These are phyloP conservation scores for Sphagnurus paluster DNA, from an alignment of 1,284 basidiomycete species.

Conservation along the genomic window DNA sequence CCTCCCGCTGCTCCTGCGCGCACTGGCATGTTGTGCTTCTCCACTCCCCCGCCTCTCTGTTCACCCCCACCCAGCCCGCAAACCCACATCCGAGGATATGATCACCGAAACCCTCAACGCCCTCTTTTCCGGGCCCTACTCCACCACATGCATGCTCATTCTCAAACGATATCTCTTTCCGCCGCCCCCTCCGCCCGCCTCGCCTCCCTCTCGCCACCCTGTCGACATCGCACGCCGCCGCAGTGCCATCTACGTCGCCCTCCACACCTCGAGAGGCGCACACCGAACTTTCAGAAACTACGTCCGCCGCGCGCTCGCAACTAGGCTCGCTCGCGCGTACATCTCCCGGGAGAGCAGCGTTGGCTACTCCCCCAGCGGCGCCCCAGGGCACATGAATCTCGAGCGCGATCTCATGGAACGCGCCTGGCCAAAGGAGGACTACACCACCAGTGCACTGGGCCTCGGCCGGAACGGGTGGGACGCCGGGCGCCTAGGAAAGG, in stretches of 20 bases:
- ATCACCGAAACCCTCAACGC: conserved; percentile 55
- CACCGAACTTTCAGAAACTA: conserved; percentile 64
- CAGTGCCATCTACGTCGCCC: conserved; percentile 17
- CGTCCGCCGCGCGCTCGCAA: conserved; percentile 58
- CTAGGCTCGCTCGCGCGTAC: conserved; percentile 63
- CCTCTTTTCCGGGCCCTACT: conserved; percentile 64
- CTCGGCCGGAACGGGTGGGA: conserved; percentile 54
- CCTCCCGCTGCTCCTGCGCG: conserved; percentile 70
- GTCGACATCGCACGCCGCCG: neutral
- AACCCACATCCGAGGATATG: conserved; percentile 50
- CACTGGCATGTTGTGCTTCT: conserved; percentile 59
- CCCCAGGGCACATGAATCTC: conserved; percentile 56
- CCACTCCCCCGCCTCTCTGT: conserved; percentile 67
- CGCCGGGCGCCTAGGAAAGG: conserved; percentile 53
- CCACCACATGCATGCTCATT: conserved; percentile 60
- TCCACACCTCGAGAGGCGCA: conserved; percentile 61
- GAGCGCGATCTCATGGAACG: conserved; percentile 64
- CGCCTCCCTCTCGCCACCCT: neutral
- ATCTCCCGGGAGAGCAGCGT: conserved; percentile 54
- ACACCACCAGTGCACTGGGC: conserved; percentile 33
- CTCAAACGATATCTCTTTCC: conserved; percentile 51
- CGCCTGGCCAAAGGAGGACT: conserved; percentile 67
- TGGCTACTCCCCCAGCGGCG: conserved; percentile 58
- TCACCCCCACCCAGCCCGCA: conserved; percentile 33
- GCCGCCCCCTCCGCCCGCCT: conserved; percentile 9